A percentile compares a stretch with the other conserved stretches of the same genome.
Conservation (phyloP, 345 rosid species). For the Mallotus nudiflorus region DNA sequence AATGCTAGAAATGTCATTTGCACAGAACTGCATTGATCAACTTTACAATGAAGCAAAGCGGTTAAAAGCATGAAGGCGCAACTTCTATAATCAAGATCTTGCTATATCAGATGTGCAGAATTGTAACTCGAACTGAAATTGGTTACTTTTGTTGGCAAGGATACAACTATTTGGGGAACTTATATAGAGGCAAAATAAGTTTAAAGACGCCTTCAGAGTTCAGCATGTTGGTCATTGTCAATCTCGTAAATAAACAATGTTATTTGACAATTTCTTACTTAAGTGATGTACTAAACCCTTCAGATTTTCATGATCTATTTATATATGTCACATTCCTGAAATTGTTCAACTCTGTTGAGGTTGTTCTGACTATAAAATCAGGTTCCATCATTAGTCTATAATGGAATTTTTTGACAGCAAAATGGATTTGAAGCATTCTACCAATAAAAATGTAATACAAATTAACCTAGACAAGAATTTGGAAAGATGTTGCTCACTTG, state of each 20-base stretch:
- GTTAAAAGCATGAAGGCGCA: slow-evolving; percentile 43
- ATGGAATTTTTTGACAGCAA: no score
- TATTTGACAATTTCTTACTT: neutral
- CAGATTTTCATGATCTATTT: neutral
- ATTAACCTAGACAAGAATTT: no score
- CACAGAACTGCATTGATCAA: slow-evolving; percentile 62
- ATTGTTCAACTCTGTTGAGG: neutral
- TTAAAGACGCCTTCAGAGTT: neutral
- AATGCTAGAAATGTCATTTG: neutral
- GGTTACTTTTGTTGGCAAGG: neutral
- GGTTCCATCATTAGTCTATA: neutral
- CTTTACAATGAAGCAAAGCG: slow-evolving; percentile 74
- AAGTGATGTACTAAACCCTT: neutral
- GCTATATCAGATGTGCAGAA: neutral
- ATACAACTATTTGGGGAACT: slow-evolving; percentile 9
- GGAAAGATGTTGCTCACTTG: no score
- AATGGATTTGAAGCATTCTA: no score
- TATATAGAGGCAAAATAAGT: neutral
- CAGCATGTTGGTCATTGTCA: slow-evolving; percentile 3
- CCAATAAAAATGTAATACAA: no score
- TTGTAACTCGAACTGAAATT: neutral
- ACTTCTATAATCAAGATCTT: slow-evolving; percentile 2
- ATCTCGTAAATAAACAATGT: slow-evolving; percentile 22
- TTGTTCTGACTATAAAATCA: neutral
- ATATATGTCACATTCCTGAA: neutral